Evolutionary conservation across 2,329 filamentous ascomycete genomes (phyloP), one percentile per base, ranked within the genome.

Genomic region (Aureobasidium sp.): DNA sequence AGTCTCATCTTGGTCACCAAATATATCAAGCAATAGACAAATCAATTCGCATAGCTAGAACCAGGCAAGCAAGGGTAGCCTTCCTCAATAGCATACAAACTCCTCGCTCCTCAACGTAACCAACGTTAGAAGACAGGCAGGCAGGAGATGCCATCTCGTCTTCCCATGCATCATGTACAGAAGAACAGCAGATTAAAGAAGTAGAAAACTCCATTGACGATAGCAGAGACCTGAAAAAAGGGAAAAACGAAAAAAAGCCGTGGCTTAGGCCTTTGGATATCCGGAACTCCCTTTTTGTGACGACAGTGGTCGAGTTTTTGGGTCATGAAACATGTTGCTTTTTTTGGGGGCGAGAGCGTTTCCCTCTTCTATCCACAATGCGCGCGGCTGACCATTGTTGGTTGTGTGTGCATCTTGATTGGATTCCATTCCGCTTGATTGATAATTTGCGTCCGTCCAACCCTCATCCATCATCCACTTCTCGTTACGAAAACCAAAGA

Each of bases 21-120:
- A 21, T 11, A 27, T 49, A 45, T 53, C 59, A 61, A 53, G 37
- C 45, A 61, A 41, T 25, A 37, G 55, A 32, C 44, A 53, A 60
- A 60, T 61, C 59, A 61, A 60, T 48, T 63, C 37, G 59, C 36
- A 60, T 3, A 63, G 37, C 57, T 63, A 54, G 47, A 50, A 62
- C 48, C 48, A 55, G 49, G 59, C 71, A 72, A 71, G 75, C 75
- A 75, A 69, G 73, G 74, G 70, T 72, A 76, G 75, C 74, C 72
- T 73, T 78, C 76, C 75, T 78, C 74, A 74, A 77, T 74, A 65
- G 66, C 67, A 66, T 69, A 67, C 66, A 66, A 62, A 48, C 63
- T 63, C 61, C 55, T 62, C 58, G 59, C 64, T 66, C 61, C 62
- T 65, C 49, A 61, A 54, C 42, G 59, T 47, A 61, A 21, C 42